phyloP scores from a whole-genome alignment of 2,329 filamentous ascomycete species.

The Ophiognomonia clavigignenti-juglandacearum region DNA sequence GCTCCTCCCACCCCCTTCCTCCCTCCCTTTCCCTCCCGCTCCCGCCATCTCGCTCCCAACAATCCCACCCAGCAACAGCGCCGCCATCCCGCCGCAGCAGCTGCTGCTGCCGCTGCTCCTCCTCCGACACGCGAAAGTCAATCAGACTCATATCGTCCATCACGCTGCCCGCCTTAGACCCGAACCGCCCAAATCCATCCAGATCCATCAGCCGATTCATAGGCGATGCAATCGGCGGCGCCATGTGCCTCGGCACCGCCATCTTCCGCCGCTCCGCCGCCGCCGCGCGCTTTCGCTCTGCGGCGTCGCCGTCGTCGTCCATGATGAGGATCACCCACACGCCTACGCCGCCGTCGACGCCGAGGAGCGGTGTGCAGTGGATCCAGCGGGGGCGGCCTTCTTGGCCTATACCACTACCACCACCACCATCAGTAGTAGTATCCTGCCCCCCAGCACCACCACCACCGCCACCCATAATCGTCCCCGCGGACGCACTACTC shows the following conservation, averaged over 20 bases:
- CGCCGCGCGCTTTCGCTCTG: too few relatives aligned
- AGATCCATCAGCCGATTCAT: too few relatives aligned
- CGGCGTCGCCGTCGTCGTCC: constrained; percentile 54
- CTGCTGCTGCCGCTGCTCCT: too few relatives aligned
- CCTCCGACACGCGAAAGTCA: too few relatives aligned
- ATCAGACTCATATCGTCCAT: too few relatives aligned
- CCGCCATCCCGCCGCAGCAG: too few relatives aligned
- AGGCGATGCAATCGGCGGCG: background rate
- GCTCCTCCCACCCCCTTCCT: too few relatives aligned
- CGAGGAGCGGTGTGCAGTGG: constrained; percentile 69
- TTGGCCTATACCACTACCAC: constrained; percentile 9
- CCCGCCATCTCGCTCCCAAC: too few relatives aligned
- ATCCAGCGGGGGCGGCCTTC: constrained; percentile 68
- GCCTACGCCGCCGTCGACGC: constrained; percentile 61
- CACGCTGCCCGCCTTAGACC: too few relatives aligned
- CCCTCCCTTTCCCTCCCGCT: background rate
- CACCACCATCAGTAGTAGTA: background rate
- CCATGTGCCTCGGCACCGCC: background rate
- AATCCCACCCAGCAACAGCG: too few relatives aligned
- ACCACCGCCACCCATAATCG: background rate
- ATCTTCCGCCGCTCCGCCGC: background rate
- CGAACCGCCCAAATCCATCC: too few relatives aligned
- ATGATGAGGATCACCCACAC: constrained; percentile 77
- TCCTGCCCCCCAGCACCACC: background rate
- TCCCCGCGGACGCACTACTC: too few relatives aligned